Base-by-base conservation (phyloP, 352 stramenopile genomes). In the Globisporangium recalcitrans region DNA sequence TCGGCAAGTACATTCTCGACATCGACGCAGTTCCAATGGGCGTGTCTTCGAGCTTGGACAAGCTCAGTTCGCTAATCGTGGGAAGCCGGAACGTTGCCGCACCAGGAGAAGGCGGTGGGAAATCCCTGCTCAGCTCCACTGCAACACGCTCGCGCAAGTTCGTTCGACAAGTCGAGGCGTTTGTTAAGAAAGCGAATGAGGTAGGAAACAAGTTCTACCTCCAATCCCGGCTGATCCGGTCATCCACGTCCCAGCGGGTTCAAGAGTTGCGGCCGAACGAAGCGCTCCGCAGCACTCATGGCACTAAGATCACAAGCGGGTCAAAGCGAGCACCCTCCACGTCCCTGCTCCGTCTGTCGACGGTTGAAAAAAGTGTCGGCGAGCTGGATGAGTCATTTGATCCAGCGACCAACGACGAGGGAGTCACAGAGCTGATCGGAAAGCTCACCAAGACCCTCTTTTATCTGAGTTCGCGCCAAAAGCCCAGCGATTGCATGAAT, bases 1-100 rank as follows among this genome's bases (percentile, higher is more conserved):
- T 94, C 36, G 82, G 79, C 31, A 93, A 93, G 59, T 89, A 84
- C 60, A 72, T 85, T 9, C 70, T 75, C n/a, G 69, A 90, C 31
- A 75, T 95, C 6, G 76, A 92, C 42, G 62, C 77, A 8, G 74
- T 93, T 6, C 75, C 77, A 7, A 74, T 63, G 9, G 79, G 78
- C 2, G 74, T 91, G 44, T 78, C 80, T 42, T 52, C 71, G 19
- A 89, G 80, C 53, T 73, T 93, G 19, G 82, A 93, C 40, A 92
- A 90, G 58, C 62, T 93, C 11, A 88, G 85, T 42, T 73, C 64
- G 29, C 63, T 89, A 16, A 68, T 93, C 9, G 70, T 73, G 38
- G 62, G 53, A 10, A 77, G 60, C 62, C 63, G 72, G 27, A 69
- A 76, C 55, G 68, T 68, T 14, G 42, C 42, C 19, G 52, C 34